Percentiles rank a stretch among this genome's conserved stretches.
Conservation (phyloP, 768 basidiomycete genomes). For the Podaxis sp. region DNA sequence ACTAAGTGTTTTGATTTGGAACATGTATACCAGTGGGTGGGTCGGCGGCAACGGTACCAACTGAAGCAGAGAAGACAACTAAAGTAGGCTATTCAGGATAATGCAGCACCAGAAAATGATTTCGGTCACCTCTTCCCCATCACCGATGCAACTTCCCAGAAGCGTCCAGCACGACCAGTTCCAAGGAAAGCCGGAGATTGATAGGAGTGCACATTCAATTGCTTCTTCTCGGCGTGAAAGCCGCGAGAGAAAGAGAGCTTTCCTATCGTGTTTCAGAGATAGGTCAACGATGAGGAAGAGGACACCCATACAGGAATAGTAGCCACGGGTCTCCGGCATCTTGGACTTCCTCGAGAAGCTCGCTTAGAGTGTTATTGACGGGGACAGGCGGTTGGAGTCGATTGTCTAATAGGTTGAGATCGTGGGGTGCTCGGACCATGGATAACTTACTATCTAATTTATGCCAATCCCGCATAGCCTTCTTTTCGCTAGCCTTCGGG, state of each 20-base stretch:
- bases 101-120: neutral
- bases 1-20: slow-evolving; percentile 87
- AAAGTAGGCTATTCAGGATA: slow-evolving; percentile 20
- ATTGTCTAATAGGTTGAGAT: slow-evolving; percentile 44
- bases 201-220: slow-evolving; percentile 75
- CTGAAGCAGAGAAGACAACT: slow-evolving; percentile 51
- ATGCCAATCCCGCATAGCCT: slow-evolving; percentile 83
- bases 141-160: slow-evolving; percentile 75
- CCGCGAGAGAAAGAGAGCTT: slow-evolving; percentile 80
- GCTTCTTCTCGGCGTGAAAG: slow-evolving; percentile 82
- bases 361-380: slow-evolving; percentile 55
- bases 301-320: slow-evolving; percentile 67
- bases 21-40: slow-evolving; percentile 58
- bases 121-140: slow-evolving; percentile 75
- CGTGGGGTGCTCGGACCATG: neutral
- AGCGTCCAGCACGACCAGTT: slow-evolving; percentile 95
- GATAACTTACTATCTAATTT: slow-evolving; percentile 64
- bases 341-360: slow-evolving; percentile 60
- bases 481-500: slow-evolving; percentile 77
- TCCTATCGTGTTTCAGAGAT: slow-evolving; percentile 43
- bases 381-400: slow-evolving; percentile 69
- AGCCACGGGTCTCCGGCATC: slow-evolving; percentile 75
- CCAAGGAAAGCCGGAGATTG: slow-evolving; percentile 80
- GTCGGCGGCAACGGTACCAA: slow-evolving; percentile 45
- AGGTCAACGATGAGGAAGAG: slow-evolving; percentile 4